Base-by-base conservation (phyloP, 768 basidiomycete species). In the Megacollybia marginata region DNA sequence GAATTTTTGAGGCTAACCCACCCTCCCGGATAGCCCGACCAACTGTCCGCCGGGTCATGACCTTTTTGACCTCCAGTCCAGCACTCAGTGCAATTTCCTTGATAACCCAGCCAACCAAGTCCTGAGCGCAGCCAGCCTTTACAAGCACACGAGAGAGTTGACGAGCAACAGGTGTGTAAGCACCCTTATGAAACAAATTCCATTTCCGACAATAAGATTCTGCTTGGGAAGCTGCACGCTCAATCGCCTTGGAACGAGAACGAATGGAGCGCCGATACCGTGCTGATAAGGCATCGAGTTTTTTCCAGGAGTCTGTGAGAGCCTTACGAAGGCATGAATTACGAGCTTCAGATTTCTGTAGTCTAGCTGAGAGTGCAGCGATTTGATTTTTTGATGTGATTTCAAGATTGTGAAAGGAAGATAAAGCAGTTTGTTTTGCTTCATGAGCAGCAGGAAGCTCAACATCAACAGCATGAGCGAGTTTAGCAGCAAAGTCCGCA, bases 71-170 rank as follows among this genome's bases (percentile, higher is more conserved):
- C 10, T 10, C 16, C 35, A 36, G 10, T 10, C 35, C 35, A 36
- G 35, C 35, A 36, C 35, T 36, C 10, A 36, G 35, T 36, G 48
- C 48, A 31, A 51, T 23, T 33, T 19, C 13, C 18, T 50, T 12
- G 48, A 51, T 51, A 9, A 42, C 48, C 9, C 13, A 11, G 12
- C 47, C 48, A 44, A 51, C 50, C n/a, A 12, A 23, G 13, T 49
- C 36, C 36, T 49, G 48, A 13, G 50, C 49, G 35, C 50, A 51
- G 12, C 50, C 47, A 18, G 33, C 5, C 23, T 49, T n/a, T 47
- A 51, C 50, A 13, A 51, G 50, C 15, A 18, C 18, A 8, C 50
- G 31, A 44, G 44, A 45, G n/a, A 50, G 34, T 11, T n/a, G n/a
- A n/a, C 49, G 23, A 15, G 49, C 49, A 20, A 20, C 18, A 16